These are phyloP conservation scores for Yamadazyma endophytica DNA, from an alignment of 805 yeast genomes.

Conservation along the genomic window DNA sequence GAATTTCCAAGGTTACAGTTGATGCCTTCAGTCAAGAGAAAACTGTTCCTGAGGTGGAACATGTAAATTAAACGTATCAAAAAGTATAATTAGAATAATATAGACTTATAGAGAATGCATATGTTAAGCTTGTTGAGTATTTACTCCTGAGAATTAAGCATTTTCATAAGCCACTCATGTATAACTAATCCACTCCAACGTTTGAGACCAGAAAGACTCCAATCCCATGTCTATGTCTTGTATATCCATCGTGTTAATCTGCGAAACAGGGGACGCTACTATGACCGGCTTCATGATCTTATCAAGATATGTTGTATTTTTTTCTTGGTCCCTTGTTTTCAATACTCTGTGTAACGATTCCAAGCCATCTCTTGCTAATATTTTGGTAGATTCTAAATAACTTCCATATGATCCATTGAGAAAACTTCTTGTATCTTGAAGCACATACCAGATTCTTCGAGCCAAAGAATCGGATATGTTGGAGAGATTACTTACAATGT, in stretches of 20 bases:
- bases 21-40: no score
- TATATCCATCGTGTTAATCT: not conserved
- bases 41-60: no score
- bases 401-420: conserved; percentile 16
- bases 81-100: no score
- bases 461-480: conserved; percentile 12
- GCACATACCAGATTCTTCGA: conserved; percentile 13
- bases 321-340: conserved; percentile 2
- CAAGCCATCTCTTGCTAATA: conserved; percentile 16
- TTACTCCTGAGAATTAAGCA: no score
- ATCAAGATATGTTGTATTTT: conserved; percentile 10
- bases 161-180: no score
- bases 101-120: no score
- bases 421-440: conserved; percentile 14
- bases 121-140: no score
- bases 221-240: conserved; percentile 2
- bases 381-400: conserved; percentile 13
- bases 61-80: no score
- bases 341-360: conserved; percentile 11
- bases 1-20: no score
- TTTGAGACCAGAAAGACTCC: conserved; percentile 8
- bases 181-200: conserved; percentile 8
- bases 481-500: conserved; percentile 10
- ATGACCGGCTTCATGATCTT: conserved; percentile 8
- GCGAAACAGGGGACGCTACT: not conserved